Evolutionary conservation across 148 eudicot genomes (phyloP), one percentile per base, ranked within the genome.

Genomic region (Rheum nobile): DNA sequence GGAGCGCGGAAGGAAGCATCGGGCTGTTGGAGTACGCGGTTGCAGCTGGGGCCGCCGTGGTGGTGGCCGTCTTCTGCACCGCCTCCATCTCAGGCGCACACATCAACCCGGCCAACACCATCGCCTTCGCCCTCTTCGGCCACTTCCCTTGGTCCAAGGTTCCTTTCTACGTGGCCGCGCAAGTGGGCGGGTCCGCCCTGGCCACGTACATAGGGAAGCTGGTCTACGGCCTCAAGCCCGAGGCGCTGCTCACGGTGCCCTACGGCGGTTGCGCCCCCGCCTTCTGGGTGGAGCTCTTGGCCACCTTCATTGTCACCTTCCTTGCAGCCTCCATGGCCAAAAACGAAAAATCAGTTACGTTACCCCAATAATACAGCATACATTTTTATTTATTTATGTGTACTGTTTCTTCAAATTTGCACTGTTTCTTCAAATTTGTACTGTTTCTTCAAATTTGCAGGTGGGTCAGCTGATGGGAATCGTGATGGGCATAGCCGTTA

Each of bases 131-230:
- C 9, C 46, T 83, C 29, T 84, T 81, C 24, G 93, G 95, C 32
- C 88, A 87, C 28, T 94, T 94, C 72, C 86, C 98, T 17, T 94
- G 98, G 97, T 72, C 76, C 50, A 81, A 93, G 97, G 98, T 94
- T 73, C 98, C 96, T 2, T 77, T 85, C 26, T 94, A 91, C 77
- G 73, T 94, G 31, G 31, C 76, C 44, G 96, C 88, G 69, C 98
- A 94, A 88, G 72, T 88, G 24, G 79, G 79, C n/a, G 98, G 97
- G 26, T 82, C 92, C 6, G 71, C 80, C 42, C 22, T 87, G 79
- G 98, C 90, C 19, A 79, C 97, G 6, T 88, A 77, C 52, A 35
- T 63, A 1, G 98, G 97, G 73, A 73, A 65, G 54, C 47, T 85
- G 16, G 86, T 94, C 0, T 94, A 89, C 48, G 88, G 86, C 35